A percentile compares a stretch with the other conserved stretches of the same genome.
phyloP scores from a whole-genome alignment of 306 rosid species.

The Luffa aegyptiaca region DNA sequence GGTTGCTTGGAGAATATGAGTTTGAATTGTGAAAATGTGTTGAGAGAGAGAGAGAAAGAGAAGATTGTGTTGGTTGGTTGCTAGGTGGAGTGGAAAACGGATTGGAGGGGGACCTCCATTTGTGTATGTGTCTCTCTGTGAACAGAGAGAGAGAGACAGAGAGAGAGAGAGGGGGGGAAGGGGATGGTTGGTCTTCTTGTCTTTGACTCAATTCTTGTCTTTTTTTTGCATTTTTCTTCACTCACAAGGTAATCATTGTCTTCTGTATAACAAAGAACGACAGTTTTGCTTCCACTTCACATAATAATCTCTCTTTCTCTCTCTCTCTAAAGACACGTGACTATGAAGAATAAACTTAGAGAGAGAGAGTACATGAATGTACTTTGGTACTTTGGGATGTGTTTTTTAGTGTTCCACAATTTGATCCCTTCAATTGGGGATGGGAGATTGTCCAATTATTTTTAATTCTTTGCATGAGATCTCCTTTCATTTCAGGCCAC shows the following conservation, averaged over 20 bases:
- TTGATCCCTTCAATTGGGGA: not conserved
- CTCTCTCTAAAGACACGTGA: constrained; percentile 28
- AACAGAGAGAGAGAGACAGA: constrained; percentile 16
- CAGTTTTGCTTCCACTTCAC: constrained; percentile 75
- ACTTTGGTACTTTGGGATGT: constrained; percentile 10
- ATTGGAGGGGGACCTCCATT: constrained; percentile 98
- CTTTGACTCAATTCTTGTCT: constrained; percentile 78
- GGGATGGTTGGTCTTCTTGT: constrained; percentile 54
- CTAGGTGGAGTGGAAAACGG: constrained; percentile 99
- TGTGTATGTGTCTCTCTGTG: constrained; percentile 7
- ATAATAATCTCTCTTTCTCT: constrained; percentile 30
- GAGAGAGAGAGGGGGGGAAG: not conserved
- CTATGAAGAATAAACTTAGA: constrained; percentile 28
- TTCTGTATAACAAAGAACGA: constrained; percentile 12
- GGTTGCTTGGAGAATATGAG: constrained; percentile 56
- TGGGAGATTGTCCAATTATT: not conserved
- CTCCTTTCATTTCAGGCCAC: not conserved
- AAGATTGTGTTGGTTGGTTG: constrained; percentile 61
- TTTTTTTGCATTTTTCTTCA: constrained; percentile 75
- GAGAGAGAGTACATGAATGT: constrained; percentile 21
- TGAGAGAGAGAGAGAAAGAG: constrained; percentile 16
- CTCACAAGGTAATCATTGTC: constrained; percentile 84
- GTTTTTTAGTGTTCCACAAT: not conserved
- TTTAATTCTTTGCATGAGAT: constrained; percentile 2
- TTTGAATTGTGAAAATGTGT: constrained; percentile 5